Base-by-base conservation (phyloP, 768 basidiomycete genomes). In the Porphyrellus cyaneotinctus region DNA sequence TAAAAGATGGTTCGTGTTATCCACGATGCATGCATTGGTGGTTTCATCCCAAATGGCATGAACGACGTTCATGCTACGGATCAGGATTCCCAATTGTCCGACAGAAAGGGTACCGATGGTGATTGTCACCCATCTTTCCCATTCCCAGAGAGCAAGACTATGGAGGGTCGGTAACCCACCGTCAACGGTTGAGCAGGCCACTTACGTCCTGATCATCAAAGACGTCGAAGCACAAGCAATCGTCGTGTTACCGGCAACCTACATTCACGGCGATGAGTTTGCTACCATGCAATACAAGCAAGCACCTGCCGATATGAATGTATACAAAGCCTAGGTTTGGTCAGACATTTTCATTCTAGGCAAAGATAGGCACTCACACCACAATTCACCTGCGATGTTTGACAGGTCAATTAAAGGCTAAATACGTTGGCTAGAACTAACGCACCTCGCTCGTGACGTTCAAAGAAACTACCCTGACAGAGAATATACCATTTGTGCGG, bases 131-230 rank as follows among this genome's bases (percentile, higher is more conserved):
- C 66, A 67, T 24, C 66, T 69, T 49, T 78, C 74, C 42, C 84
- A 78, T 49, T 87, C 79, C 87, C 85, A 89, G 23, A 89, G 74
- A 11, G 85, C 85, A 43, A 88, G 76, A 5, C 84, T 88, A 51
- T 23, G 48, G 64, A 57, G 38, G n/a, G 42, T 59, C 57, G 61
- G 64, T 62, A 46, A 54, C 43, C 24, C 61, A 18, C 49, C 49
- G 43, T 63, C 18, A 61, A 60, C 32, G 60, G 23, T 47, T 39
- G 7, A 24, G 17, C 14, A 28, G 24, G 38, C 22, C 26, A 49
- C 55, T 36, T 62, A 85, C 84, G 85, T 85, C 65, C 85, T 75
- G 45, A 87, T 74, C 82, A 86, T 84, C 36, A 88, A 73, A 26
- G 82, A 84, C 1, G 83, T 86, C 26, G 47, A 64, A 51, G 63